Conservation (phyloP, 2,329 filamentous ascomycete genomes). For the Hypoxylon sp. region DNA sequence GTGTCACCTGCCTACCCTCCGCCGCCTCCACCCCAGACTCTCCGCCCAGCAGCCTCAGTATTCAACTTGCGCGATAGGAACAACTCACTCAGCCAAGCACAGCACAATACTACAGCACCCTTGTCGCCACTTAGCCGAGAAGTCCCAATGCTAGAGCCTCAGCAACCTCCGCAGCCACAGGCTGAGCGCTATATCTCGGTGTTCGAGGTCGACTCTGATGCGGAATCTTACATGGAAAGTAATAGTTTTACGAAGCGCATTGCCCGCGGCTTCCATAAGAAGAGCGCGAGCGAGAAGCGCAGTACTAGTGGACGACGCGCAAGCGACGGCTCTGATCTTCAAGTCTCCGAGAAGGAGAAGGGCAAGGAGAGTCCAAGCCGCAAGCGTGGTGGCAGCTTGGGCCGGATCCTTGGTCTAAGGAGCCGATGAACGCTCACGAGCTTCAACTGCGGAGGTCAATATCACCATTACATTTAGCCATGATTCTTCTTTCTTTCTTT, state of each 20-base stretch:
- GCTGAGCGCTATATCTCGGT: conserved; percentile 59
- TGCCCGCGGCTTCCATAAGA: conserved; percentile 62
- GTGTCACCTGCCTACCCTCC: conserved; percentile 49
- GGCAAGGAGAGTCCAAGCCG: conserved; percentile 26
- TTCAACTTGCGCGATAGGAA: conserved; percentile 49
- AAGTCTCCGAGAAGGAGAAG: conserved; percentile 30
- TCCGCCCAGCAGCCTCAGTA: conserved; percentile 48
- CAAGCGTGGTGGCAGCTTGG: conserved; percentile 51
- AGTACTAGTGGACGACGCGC: conserved; percentile 18
- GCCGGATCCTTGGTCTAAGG: conserved; percentile 50
- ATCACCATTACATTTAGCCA: neutral
- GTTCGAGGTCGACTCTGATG: conserved; percentile 66
- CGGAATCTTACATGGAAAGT: conserved; percentile 52
- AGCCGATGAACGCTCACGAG: conserved; percentile 30
- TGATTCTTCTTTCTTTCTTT: conserved; percentile 8
- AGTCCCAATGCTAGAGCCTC: conserved; percentile 39
- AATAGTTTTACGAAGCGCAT: conserved; percentile 57
- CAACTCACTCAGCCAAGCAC: conserved; percentile 15
- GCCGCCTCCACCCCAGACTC: conserved; percentile 37
- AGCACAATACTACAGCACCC: conserved; percentile 42
- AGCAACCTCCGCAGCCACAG: conserved; percentile 43
- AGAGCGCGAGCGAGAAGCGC: conserved; percentile 52
- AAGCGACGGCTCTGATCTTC: conserved; percentile 24
- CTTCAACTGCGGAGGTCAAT: neutral
- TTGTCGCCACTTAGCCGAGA: conserved; percentile 46